Percentiles rank a stretch among this genome's conserved stretches.
Conservation (phyloP, 2,329 filamentous ascomycete species). For the Phyllosticta citribraziliensis region DNA sequence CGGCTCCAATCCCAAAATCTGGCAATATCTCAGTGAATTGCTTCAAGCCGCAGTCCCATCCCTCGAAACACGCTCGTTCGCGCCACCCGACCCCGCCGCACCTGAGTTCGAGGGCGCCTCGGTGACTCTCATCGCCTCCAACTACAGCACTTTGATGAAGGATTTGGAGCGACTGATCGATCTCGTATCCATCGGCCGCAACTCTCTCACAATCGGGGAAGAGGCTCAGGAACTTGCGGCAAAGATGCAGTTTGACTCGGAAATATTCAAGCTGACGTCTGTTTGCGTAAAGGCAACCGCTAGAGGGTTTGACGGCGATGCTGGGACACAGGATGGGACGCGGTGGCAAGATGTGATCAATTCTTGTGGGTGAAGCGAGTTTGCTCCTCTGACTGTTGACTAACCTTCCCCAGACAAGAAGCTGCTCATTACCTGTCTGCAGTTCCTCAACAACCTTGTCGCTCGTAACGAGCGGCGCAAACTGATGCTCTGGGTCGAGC, state of each 20-base stretch:
- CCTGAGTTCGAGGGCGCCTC: constrained; percentile 50
- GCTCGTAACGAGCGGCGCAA: constrained; percentile 57
- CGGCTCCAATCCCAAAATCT: constrained; percentile 47
- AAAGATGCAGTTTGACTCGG: constrained; percentile 49
- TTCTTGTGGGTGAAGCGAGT: constrained; percentile 32
- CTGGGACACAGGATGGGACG: constrained; percentile 51
- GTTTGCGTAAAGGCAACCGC: constrained; percentile 56
- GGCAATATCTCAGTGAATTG: constrained; percentile 49
- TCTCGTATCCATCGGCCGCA: constrained; percentile 51
- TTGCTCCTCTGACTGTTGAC: constrained; percentile 9
- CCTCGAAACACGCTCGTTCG: constrained; percentile 52
- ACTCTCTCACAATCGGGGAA: constrained; percentile 51
- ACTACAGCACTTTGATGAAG: constrained; percentile 48
- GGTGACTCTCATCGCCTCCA: constrained; percentile 51
- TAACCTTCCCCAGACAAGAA: constrained; percentile 40
- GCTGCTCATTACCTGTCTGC: constrained; percentile 54
- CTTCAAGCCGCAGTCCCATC: constrained; percentile 51
- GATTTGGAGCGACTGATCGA: constrained; percentile 55
- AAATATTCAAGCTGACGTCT: constrained; percentile 52
- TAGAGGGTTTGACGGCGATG: constrained; percentile 54
- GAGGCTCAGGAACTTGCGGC: constrained; percentile 54
- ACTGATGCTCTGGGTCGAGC: constrained; percentile 54
- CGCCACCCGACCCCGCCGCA: constrained; percentile 46
- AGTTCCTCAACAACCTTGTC: constrained; percentile 57
- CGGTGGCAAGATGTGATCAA: constrained; percentile 57